Base-by-base conservation (phyloP, 2,329 filamentous ascomycete species). In the Leptographium galeiforme region DNA sequence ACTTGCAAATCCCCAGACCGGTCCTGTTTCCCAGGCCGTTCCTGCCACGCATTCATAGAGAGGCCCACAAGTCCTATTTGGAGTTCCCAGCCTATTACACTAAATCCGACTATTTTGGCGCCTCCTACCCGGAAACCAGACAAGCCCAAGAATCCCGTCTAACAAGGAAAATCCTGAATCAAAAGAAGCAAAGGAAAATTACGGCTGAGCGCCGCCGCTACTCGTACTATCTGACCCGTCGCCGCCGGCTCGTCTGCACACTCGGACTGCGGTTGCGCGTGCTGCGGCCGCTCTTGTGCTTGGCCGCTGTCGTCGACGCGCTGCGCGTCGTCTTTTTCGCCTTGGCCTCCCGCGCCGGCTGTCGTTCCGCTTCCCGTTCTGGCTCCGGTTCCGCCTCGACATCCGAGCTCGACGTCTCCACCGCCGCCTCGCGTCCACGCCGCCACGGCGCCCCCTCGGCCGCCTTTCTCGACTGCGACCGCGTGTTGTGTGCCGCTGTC, bases 341-440 rank as follows among this genome's bases (percentile, higher is more conserved):
- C 39, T 34, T 50, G 38, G 25, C 8, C 61, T 66, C 66, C 55
- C 69, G 49, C 58, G 60, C 36, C 56, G 61, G 50, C 14, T 55
- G 53, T 19, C 56, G 57, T 8, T 59, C 53, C n/a, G 19, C 53
- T 39, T 53, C 50, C 32, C 18, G 52, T n/a, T 38, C 54, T 49
- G 4, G 41, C 13, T n/a, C 52, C 55, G 25, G 34, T 41, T n/a
- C 48, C 8, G 56, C 51, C 11, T 47, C 58, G 59, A 53, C 61
- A 19, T 11, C 56, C 49, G 46, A 60, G 33, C 62, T 63, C 46
- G 66, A 66, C 55, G 71, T 68, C 8, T 71, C 69, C 10, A 71
- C 63, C 16, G 72, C 67, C 41, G 68, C 66, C 49, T 68, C 67
- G n/a, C 63, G 63, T 25, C 52, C 34, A 19, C 36, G 47, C 34